Evolutionary conservation across 768 basidiomycete species (phyloP).

Genomic region (Boletus bicolor): DNA sequence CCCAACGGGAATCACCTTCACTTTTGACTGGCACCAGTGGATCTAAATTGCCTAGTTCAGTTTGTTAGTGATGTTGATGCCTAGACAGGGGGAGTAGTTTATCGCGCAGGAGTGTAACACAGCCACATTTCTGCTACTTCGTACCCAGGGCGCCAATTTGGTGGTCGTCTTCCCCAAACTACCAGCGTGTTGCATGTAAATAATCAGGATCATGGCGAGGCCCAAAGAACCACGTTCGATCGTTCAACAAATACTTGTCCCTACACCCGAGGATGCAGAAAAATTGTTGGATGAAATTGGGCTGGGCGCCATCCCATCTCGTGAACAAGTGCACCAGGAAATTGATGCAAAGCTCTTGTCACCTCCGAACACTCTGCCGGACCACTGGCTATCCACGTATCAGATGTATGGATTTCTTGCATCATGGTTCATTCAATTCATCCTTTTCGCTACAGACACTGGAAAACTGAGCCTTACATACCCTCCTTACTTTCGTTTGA

Average conservation of each 20-base stretch:
- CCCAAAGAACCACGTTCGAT: constrained; percentile 23
- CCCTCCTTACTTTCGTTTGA: constrained; percentile 61
- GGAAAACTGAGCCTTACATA: constrained; percentile 60
- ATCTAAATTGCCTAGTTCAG: not conserved
- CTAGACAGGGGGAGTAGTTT: not conserved
- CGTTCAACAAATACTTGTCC: constrained; percentile 48
- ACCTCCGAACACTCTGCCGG: constrained; percentile 62
- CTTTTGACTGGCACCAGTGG: not conserved
- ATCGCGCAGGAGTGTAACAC: constrained; percentile 4
- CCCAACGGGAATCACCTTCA: not conserved
- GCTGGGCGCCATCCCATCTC: constrained; percentile 54
- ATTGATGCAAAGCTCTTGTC: constrained; percentile 75
- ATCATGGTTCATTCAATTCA: constrained; percentile 11
- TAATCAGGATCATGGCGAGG: constrained; percentile 14
- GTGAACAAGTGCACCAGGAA: constrained; percentile 56
- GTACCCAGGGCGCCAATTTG: not conserved
- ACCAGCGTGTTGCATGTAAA: constrained; percentile 5
- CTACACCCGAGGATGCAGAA: constrained; percentile 38
- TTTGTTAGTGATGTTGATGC: not conserved
- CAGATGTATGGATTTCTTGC: constrained; percentile 63
- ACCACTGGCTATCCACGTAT: constrained; percentile 74
- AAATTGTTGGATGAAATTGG: constrained; percentile 53
- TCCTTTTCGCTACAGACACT: constrained; percentile 49
- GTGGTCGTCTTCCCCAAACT: not conserved
- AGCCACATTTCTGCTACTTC: constrained; percentile 14